Base-by-base conservation (phyloP, 495 filamentous ascomycete genomes). In the Penicillium silybi region DNA sequence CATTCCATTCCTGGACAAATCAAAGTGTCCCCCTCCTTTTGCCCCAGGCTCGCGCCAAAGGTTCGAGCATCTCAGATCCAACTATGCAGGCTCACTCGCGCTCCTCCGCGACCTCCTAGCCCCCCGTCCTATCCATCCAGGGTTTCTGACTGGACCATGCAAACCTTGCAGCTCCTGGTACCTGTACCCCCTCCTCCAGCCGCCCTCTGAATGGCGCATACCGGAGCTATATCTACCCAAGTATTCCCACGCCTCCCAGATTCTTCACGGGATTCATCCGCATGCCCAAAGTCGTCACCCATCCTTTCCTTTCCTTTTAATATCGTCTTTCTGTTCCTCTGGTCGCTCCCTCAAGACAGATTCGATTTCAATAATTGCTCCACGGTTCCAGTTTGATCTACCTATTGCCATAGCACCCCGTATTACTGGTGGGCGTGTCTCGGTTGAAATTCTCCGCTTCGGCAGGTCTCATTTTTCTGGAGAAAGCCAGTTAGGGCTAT, bases 201-300 rank as follows among this genome's bases (percentile, higher is more conserved):
- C 53, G 46, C 63, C 51, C 48, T 44, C 26, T 29, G 37, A n/a
- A 23, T 52, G 62, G 62, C 63, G 52, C 63, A 66, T 66, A 61
- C 60, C 63, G 52, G 48, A 56, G 52, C 63, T 67, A 64, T 68
- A 68, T 62, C 58, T 70, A 70, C 18, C 57, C 42, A 35, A 41
- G 50, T 46, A 56, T 63, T 66, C 53, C 58, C 53, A 53, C 61
- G 41, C 57, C n/a, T n/a, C n/a, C 44, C 45, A 46, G 51, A 68
- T 67, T 70, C 66, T 66, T 70, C 67, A 70, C 65, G 67, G 54
- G 67, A 62, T 54, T 59, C 65, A 64, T 66, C 63, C 67, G 56
- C 67, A 70, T 70, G 67, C 65, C 44, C 64, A 61, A 49, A 54
- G 58, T 65, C 62, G 57, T 65, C 59, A 65, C 48, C 54, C 23